Conservation (phyloP, 108 stramenopile species). For the Chaetoceros tenuissimus region DNA sequence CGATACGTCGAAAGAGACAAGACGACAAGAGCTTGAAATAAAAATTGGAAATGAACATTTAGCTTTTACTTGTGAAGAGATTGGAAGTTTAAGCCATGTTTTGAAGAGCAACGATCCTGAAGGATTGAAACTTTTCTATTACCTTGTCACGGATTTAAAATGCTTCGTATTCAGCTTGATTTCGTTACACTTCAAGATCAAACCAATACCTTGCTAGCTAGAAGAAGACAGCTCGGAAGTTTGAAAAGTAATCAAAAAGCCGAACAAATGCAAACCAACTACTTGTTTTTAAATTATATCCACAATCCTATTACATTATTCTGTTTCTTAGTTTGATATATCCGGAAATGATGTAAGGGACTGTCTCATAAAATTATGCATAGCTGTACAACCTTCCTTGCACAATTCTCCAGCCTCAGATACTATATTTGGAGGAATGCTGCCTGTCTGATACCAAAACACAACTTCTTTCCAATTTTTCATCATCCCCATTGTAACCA, state of each 20-base stretch:
- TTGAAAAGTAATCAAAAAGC: too few relatives aligned
- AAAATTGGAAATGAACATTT: slow-evolving; percentile 82
- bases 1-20: slow-evolving; percentile 20
- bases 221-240: too few relatives aligned
- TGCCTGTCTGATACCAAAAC: slow-evolving; percentile 66
- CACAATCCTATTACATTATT: too few relatives aligned
- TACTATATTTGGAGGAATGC: slow-evolving; percentile 29
- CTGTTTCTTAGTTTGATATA: too few relatives aligned
- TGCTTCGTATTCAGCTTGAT: slow-evolving; percentile 78
- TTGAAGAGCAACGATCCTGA: slow-evolving; percentile 71
- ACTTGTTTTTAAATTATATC: too few relatives aligned
- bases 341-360: too few relatives aligned
- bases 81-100: slow-evolving; percentile 67
- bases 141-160: slow-evolving; percentile 81
- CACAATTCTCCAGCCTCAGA: slow-evolving; percentile 63
- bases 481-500: slow-evolving; percentile 60
- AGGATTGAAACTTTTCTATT: slow-evolving; percentile 72
- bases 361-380: slow-evolving; percentile 70
- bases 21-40: slow-evolving; percentile 80
- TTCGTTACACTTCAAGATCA: slow-evolving; percentile 79
- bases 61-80: slow-evolving; percentile 78
- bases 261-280: too few relatives aligned
- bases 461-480: slow-evolving; percentile 74
- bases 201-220: slow-evolving; percentile 51
- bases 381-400: slow-evolving; percentile 66